These are phyloP conservation scores for Fulvia fulva DNA, from an alignment of 2,329 filamentous ascomycete species.

Conservation along the genomic window DNA sequence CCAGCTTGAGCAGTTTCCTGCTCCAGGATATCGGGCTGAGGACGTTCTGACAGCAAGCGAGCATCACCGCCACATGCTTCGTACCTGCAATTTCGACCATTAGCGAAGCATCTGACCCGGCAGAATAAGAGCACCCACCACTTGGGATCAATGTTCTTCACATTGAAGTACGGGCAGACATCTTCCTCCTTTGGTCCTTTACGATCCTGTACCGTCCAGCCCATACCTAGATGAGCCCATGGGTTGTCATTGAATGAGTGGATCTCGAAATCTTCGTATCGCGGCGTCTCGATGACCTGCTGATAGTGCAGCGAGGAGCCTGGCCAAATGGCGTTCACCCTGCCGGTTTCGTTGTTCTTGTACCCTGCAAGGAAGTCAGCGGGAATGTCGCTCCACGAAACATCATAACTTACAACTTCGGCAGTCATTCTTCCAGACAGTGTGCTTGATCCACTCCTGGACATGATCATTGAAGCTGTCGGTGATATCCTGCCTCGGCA, in stretches of 20 bases:
- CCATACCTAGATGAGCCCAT: constrained; percentile 42
- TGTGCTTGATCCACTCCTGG: constrained; percentile 4
- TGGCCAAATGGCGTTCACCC: constrained; percentile 48
- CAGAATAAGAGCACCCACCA: constrained; percentile 25
- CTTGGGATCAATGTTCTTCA: constrained; percentile 40
- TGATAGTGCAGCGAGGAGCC: constrained; percentile 48
- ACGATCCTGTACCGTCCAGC: constrained; percentile 31
- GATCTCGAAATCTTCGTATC: constrained; percentile 44
- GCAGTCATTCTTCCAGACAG: neutral
- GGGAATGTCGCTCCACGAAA: neutral
- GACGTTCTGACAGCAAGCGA: neutral
- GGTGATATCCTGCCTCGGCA: constrained; percentile 39
- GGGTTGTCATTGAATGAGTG: constrained; percentile 37
- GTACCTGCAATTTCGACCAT: neutral
- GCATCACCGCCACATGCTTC: neutral
- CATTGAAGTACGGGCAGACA: constrained; percentile 36
- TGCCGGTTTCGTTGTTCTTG: constrained; percentile 43
- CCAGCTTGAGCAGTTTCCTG: neutral
- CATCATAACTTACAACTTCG: neutral
- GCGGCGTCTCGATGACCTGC: constrained; percentile 35
- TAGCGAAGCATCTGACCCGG: neutral
- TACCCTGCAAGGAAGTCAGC: constrained; percentile 27
- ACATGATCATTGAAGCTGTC: constrained; percentile 43
- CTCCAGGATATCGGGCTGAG: neutral
- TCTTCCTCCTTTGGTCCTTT: constrained; percentile 27